Base-by-base conservation (phyloP, 352 stramenopile genomes). In the Phytopythium cucurbitacearum region DNA sequence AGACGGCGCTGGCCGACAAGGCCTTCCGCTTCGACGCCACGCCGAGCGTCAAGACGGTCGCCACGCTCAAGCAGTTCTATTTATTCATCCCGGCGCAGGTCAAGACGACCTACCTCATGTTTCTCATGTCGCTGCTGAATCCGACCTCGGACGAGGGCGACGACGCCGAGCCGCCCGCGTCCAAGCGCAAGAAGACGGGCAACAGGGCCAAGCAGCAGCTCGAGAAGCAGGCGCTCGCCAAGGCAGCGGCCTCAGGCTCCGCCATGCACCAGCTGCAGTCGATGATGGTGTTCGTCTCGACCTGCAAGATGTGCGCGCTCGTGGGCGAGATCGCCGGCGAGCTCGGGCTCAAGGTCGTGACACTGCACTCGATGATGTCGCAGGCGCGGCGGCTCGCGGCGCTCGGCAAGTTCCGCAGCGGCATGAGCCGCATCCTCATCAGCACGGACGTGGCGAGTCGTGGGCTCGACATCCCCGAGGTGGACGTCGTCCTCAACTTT, bases 231-330 rank as follows among this genome's bases (percentile, higher is more conserved):
- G n/a, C 62, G 1, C 52, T 62, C 3, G 51, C 43, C 41, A 38
- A 44, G 36, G 44, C 45, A 62, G 40, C 63, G 42, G 35, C 48
- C 6, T 48, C 56, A 33, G 44, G 58, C 6, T 50, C 58, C 6
- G 60, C 61, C 21, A 71, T 72, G 32, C 67, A 57, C 12, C 72
- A 72, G 37, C 52, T 76, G 53, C 73, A 65, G 9, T 96, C 87
- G 15, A 93, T 96, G 60, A 98, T 99, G 65, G 91, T 99, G 47
- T 99, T 99, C 67, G 94, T 98, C 8, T 87, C 93, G 35, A 99
- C 95, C 13, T 99, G 96, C 71, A 93, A 98, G 61, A 87, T 89
- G 67, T 97, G 87, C 53, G 92, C 98, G 49, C 74, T 98, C 28
- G 73, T 99, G 11, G 95, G 91, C 35, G 95, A 98, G 48, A 96